phyloP scores from a whole-genome alignment of 2,329 filamentous ascomycete species.

The Neonectria faginata region DNA sequence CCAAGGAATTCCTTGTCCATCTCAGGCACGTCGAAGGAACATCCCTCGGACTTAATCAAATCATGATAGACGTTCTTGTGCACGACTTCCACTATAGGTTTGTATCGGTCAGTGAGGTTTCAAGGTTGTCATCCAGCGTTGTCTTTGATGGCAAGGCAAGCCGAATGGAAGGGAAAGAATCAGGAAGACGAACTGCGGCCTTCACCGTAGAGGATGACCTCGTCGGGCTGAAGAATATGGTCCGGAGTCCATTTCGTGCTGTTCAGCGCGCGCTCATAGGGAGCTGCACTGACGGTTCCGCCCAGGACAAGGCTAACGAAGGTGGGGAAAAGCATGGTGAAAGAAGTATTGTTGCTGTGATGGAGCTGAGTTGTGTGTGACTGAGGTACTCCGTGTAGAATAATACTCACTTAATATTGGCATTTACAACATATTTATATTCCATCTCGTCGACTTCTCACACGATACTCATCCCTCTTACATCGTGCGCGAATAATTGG shows the following conservation, averaged over 20 bases:
- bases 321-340: constrained; percentile 14
- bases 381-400: not conserved
- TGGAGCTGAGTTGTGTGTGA: not conserved
- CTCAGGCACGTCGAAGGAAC: not conserved
- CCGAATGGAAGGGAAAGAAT: not conserved
- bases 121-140: not conserved
- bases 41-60: not conserved
- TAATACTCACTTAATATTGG: not conserved
- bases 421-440: not conserved
- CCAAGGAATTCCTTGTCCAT: not conserved
- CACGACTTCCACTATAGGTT: constrained; percentile 5
- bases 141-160: not conserved
- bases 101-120: not conserved
- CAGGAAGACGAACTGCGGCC: constrained; percentile 1
- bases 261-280: constrained; percentile 23
- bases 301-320: constrained; percentile 12
- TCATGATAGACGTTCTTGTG: constrained; percentile 3
- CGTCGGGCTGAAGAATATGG: constrained; percentile 24
- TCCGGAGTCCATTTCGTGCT: constrained; percentile 28
- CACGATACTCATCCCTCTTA: no score
- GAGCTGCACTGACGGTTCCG: constrained; percentile 14
- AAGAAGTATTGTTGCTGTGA: not conserved
- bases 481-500: no score
- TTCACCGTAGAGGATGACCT: constrained; percentile 33
- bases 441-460: not conserved